Percentiles rank a stretch among this genome's conserved stretches.
phyloP scores from a whole-genome alignment of 129 eudicot genomes.

The Lonicera japonica region DNA sequence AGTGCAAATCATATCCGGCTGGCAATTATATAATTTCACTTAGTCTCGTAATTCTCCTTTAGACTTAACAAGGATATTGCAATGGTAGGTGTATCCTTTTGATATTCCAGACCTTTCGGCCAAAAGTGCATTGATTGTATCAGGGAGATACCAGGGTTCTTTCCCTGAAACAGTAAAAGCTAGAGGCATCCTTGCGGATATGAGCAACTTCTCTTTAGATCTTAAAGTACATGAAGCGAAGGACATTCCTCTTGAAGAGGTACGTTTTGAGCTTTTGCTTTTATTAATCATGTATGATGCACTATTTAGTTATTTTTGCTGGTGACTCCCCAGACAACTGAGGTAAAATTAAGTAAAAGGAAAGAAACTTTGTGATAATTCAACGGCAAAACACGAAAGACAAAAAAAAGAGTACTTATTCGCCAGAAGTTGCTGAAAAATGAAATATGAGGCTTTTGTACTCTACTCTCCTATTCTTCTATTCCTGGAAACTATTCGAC shows the following conservation, averaged over 20 bases:
- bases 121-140: slow-evolving; percentile 58
- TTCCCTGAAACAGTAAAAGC: slow-evolving; percentile 58
- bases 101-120: slow-evolving; percentile 70
- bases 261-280: slow-evolving; percentile 12
- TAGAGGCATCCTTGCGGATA: slow-evolving; percentile 49
- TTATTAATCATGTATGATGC: neutral
- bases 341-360: too few species aligned
- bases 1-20: too few species aligned
- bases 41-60: neutral
- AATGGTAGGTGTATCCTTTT: slow-evolving; percentile 60
- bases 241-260: slow-evolving; percentile 71
- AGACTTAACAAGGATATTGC: neutral
- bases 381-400: too few species aligned
- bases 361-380: too few species aligned
- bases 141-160: slow-evolving; percentile 68
- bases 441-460: too few species aligned
- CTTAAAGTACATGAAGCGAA: slow-evolving; percentile 52
- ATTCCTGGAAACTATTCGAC: too few species aligned
- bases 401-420: too few species aligned
- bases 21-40: neutral
- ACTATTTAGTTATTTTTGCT: neutral
- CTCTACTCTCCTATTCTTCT: too few species aligned
- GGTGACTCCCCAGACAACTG: too few species aligned
- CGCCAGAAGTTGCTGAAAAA: too few species aligned
- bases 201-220: slow-evolving; percentile 50